Conservation (phyloP, 192 early-diverging fungal genomes). For the Spizellomyces punctatus region DNA sequence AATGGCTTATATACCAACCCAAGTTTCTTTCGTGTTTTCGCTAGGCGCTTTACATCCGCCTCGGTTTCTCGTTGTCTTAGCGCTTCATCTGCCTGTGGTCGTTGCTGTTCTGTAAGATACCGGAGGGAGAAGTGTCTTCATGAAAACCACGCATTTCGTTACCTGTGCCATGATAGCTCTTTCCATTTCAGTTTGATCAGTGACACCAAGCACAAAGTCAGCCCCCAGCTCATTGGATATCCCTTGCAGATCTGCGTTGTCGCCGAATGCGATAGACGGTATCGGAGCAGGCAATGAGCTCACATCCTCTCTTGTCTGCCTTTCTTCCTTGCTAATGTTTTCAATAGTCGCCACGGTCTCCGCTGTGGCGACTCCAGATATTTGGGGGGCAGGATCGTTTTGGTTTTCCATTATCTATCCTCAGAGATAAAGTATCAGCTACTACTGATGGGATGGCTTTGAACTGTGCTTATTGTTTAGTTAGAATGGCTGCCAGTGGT, state of each 20-base stretch:
- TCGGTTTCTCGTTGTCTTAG: slow-evolving; percentile 63
- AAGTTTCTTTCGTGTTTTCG: slow-evolving; percentile 38
- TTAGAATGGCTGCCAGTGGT: no score
- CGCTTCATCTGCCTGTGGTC: slow-evolving; percentile 52
- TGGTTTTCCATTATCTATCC: no score
- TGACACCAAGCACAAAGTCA: slow-evolving; percentile 35
- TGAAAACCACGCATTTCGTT: no score
- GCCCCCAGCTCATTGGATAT: slow-evolving; percentile 24
- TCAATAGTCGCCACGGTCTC: no score
- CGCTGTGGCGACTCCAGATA: no score
- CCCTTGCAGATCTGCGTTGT: slow-evolving; percentile 14
- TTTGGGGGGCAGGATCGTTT: no score
- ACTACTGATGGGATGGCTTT: no score
- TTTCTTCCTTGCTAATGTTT: no score
- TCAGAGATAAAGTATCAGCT: no score
- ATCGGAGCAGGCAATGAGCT: no score
- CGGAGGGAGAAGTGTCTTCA: background rate
- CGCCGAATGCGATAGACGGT: background rate
- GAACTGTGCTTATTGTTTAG: no score
- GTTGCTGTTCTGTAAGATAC: slow-evolving; percentile 12
- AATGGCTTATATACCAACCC: slow-evolving; percentile 8
- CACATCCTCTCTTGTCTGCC: no score
- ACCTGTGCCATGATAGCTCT: slow-evolving; percentile 64
- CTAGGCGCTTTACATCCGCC: slow-evolving; percentile 67
- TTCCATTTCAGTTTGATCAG: slow-evolving; percentile 69